Evolutionary conservation across 148 eudicot genomes (phyloP).

Genomic region (Amaranthus cruentus): DNA sequence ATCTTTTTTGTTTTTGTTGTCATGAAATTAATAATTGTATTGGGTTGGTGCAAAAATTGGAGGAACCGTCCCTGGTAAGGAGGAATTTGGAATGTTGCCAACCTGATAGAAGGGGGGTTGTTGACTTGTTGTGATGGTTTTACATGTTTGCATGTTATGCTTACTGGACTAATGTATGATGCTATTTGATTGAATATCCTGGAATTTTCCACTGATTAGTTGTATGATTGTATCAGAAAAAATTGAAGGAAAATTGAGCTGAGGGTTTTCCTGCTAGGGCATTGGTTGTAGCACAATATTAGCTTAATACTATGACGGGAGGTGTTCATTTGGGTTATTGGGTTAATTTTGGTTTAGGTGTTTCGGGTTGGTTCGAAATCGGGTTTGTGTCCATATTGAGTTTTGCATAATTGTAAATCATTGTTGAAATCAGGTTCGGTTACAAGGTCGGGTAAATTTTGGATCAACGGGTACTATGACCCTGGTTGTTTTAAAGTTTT

Average conservation of each 20-base stretch:
- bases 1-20: neutral
- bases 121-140: neutral
- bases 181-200: neutral
- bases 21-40: neutral
- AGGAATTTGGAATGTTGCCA: slow-evolving; percentile 4
- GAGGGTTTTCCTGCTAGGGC: neutral
- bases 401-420: too few species aligned
- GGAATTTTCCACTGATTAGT: neutral
- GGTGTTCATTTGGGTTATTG: too few species aligned
- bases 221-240: neutral
- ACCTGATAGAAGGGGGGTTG: slow-evolving; percentile 5
- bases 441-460: too few species aligned
- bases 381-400: too few species aligned
- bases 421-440: too few species aligned
- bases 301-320: neutral
- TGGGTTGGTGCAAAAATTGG: neutral
- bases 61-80: neutral
- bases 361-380: too few species aligned
- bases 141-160: neutral
- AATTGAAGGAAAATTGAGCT: neutral
- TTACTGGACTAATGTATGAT: neutral
- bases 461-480: neutral
- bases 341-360: too few species aligned
- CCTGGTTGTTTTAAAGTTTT: neutral
- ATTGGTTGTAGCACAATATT: neutral